Evolutionary conservation across 768 basidiomycete genomes (phyloP).

Genomic region (Boletellus ananas): DNA sequence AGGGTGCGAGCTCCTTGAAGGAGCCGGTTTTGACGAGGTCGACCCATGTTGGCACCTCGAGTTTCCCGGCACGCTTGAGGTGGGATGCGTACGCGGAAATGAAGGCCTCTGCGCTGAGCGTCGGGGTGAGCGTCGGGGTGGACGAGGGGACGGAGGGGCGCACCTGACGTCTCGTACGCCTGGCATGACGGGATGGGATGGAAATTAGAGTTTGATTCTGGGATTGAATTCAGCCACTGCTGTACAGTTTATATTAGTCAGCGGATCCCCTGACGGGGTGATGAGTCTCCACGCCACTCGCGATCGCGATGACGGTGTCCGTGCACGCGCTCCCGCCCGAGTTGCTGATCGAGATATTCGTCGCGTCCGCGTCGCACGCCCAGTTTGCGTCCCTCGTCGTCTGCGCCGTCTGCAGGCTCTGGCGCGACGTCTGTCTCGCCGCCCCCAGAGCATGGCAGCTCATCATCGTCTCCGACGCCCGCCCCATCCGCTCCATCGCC

Average conservation of each 20-base stretch:
- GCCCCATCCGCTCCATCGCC: conserved; percentile 37
- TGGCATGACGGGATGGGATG: conserved; percentile 58
- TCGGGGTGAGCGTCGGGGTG: background rate
- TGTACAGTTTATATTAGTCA: conserved; percentile 45
- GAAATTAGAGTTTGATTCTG: conserved; percentile 34
- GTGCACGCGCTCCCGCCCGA: conserved; percentile 51
- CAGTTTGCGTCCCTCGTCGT: conserved; percentile 48
- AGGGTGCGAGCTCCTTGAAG: conserved; percentile 97
- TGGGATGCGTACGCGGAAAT: conserved; percentile 93
- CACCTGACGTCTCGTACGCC: conserved; percentile 82
- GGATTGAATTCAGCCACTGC: conserved; percentile 36
- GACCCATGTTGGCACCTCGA: conserved; percentile 98
- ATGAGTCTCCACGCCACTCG: background rate
- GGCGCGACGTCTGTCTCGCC: conserved; percentile 50
- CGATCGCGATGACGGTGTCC: background rate
- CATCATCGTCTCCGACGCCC: conserved; percentile 48
- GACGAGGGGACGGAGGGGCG: background rate
- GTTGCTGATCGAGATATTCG: conserved; percentile 61
- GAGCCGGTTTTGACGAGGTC: conserved; percentile 98
- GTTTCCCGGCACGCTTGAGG: conserved; percentile 97
- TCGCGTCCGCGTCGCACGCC: conserved; percentile 36
- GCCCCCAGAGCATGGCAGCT: conserved; percentile 62
- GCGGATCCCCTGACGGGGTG: conserved; percentile 6
- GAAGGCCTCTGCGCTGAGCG: conserved; percentile 82
- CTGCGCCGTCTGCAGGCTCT: conserved; percentile 52